A percentile compares a stretch with the other conserved stretches of the same genome.
Evolutionary conservation across 306 rosid species (phyloP).

Genomic region (Abrus pulchellus): DNA sequence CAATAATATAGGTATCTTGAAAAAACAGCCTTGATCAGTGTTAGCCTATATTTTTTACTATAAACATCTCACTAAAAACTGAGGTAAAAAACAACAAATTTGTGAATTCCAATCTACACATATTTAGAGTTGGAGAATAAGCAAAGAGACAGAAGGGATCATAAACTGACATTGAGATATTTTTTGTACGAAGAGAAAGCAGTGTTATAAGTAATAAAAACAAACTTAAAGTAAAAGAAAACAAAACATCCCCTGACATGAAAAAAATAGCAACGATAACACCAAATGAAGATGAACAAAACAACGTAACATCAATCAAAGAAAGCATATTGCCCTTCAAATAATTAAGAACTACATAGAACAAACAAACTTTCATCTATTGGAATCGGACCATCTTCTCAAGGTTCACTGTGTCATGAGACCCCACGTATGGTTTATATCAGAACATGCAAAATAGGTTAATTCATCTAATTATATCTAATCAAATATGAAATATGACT

Average conservation of each 20-base stretch:
- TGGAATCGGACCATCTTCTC: background rate
- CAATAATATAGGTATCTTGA: too few relatives aligned
- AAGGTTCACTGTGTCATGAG: background rate
- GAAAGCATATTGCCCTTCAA: background rate
- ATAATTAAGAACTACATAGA: too few relatives aligned
- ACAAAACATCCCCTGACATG: background rate
- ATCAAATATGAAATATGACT: too few relatives aligned
- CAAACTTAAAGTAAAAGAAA: background rate
- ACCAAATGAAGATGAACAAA: background rate
- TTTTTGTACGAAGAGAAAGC: background rate
- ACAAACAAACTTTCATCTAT: background rate
- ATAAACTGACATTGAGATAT: conserved; percentile 2
- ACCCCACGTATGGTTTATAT: too few relatives aligned
- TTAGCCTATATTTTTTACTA: too few relatives aligned
- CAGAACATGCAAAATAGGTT: too few relatives aligned
- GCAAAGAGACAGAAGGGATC: conserved; percentile 3
- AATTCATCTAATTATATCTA: too few relatives aligned
- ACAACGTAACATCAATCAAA: background rate
- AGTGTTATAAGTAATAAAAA: background rate
- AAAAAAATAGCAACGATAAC: background rate
- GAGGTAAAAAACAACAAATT: background rate
- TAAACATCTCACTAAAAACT: background rate
- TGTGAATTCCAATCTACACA: background rate
- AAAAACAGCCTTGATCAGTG: too few relatives aligned
- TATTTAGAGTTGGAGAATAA: background rate